Evolutionary conservation across 768 basidiomycete species (phyloP).

Genomic region (Pulveroboletus sp.): DNA sequence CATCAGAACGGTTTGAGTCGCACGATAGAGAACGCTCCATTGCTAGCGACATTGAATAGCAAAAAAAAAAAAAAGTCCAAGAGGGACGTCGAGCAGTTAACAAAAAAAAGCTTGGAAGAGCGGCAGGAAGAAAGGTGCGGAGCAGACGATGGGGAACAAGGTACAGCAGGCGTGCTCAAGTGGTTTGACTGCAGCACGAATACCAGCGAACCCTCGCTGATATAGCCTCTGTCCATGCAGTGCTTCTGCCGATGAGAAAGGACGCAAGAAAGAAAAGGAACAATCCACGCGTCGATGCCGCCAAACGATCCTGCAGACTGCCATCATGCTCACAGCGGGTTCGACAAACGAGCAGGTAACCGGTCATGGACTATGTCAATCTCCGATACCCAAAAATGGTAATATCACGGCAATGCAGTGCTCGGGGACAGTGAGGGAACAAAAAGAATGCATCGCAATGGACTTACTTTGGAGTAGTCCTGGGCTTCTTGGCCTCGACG

Average conservation of each 20-base stretch:
- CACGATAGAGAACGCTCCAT: slow-evolving; percentile 19
- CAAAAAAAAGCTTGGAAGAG: background rate
- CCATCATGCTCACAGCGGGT: slow-evolving; percentile 11
- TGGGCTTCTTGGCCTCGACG: slow-evolving; percentile 77
- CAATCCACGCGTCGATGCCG: background rate
- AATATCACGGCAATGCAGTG: slow-evolving; percentile 26
- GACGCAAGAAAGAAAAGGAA: slow-evolving; percentile 2
- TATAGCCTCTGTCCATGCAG: slow-evolving; percentile 14
- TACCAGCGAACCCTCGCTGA: background rate
- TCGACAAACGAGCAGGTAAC: slow-evolving; percentile 10
- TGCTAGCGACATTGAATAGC: background rate
- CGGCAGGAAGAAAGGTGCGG: background rate
- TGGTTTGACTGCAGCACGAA: slow-evolving; percentile 10
- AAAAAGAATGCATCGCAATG: slow-evolving; percentile 12
- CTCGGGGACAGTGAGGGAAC: slow-evolving; percentile 4
- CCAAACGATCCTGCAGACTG: slow-evolving; percentile 4
- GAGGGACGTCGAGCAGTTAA: background rate
- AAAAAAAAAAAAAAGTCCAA: background rate
- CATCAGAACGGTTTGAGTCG: slow-evolving; percentile 18
- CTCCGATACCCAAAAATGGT: slow-evolving; percentile 24
- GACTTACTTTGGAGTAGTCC: slow-evolving; percentile 78
- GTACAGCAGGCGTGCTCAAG: slow-evolving; percentile 11
- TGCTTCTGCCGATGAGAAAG: slow-evolving; percentile 10
- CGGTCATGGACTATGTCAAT: slow-evolving; percentile 13
- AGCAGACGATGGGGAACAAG: background rate